Percentiles rank a stretch among this genome's conserved stretches.
phyloP scores from a whole-genome alignment of 2,329 filamentous ascomycete genomes.

The Aspergillus pseudoterreus region DNA sequence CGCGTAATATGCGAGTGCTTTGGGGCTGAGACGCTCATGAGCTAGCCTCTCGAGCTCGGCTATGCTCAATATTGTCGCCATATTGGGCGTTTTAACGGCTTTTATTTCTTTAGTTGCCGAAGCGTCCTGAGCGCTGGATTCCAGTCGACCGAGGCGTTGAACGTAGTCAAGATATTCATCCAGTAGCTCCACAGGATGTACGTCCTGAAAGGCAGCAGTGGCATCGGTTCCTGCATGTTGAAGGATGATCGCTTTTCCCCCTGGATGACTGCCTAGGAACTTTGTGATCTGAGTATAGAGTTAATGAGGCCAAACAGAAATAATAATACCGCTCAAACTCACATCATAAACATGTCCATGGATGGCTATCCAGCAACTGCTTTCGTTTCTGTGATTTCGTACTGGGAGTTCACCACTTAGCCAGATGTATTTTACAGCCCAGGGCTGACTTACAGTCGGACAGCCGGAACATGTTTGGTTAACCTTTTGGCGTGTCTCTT shows the following conservation, averaged over 20 bases:
- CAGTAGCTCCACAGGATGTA: conserved; percentile 81
- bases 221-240: conserved; percentile 81
- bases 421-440: background rate
- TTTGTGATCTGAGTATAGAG: conserved; percentile 51
- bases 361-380: conserved; percentile 17
- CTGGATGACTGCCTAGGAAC: conserved; percentile 79
- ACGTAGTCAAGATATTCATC: conserved; percentile 73
- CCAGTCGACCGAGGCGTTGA: conserved; percentile 63
- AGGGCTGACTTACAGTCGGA: background rate
- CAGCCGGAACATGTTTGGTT: background rate
- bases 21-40: conserved; percentile 69
- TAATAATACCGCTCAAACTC: background rate
- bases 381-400: conserved; percentile 3
- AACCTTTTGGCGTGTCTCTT: background rate
- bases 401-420: background rate
- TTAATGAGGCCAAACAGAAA: too few relatives aligned
- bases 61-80: conserved; percentile 69
- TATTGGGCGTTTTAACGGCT: too few relatives aligned
- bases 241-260: conserved; percentile 78
- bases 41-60: conserved; percentile 81
- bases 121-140: background rate
- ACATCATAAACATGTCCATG: conserved; percentile 22
- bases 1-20: conserved; percentile 91
- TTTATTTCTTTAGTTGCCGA: background rate
- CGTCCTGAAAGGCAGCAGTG: conserved; percentile 86